Base-by-base conservation (phyloP, 306 rosid genomes). In the Benincasa hispida region DNA sequence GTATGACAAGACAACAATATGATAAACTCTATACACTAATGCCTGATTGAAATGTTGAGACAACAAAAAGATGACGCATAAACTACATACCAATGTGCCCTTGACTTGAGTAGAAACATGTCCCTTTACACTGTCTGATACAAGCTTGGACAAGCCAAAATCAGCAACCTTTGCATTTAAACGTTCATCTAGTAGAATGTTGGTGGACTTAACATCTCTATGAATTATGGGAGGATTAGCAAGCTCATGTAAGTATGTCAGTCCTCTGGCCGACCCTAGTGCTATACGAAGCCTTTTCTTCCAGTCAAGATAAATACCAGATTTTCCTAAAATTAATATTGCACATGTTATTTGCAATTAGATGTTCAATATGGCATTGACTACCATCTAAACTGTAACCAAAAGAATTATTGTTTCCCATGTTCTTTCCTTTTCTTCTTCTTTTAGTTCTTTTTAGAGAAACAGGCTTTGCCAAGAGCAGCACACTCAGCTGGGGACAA, bases 141-240 rank as follows among this genome's bases (percentile, higher is more conserved):
- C 91, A 5, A 91, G 86, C 86, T 92, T 94, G 57, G 97, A 94
- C 84, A 94, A 84, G 61, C 99, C 99, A 86, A 94, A 94, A 88
- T 94, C 99, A 32, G 96, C 95, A 84, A 94, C 99, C 80, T 92
- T 94, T 39, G 97, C 96, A 0, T 90, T 89, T 79, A 94, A 83
- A 82, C 45, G 79, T 77, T 89, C 99, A 79, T 94, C 99, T 28
- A 94, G 77, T 42, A 94, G 80, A 77, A 94, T 92, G 78, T 94
- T 94, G 63, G 90, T 77, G 5, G 97, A 87, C 84, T 94, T 94
- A 51, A 94, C 87, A 79, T 94, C 99, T 84, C 99, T 84, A 69
- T 94, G 99, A 75, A 94, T 94, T 68, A 94, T 94, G 42, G 97
- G 97, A 82, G 99, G 99, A 79, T 92, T 89, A 41, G 99, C 99